These are phyloP conservation scores for Gymnopilus junonius DNA, from an alignment of 768 basidiomycete species.

Conservation along the genomic window DNA sequence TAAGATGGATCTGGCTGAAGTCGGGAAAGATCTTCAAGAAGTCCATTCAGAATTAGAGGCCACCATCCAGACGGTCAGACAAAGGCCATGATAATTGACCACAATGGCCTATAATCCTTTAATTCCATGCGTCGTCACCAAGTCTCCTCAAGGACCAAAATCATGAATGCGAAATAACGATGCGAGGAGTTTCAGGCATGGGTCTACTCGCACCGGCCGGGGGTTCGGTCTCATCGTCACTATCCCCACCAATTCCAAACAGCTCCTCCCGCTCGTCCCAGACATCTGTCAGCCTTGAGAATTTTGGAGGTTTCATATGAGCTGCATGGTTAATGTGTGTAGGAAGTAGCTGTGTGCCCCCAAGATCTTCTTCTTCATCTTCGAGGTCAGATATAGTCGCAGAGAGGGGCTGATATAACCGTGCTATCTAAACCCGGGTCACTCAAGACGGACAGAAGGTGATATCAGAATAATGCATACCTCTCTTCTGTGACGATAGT, in stretches of 20 bases:
- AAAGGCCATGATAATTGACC: conserved; percentile 10
- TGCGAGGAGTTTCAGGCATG: conserved; percentile 21
- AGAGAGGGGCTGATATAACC: conserved; percentile 75
- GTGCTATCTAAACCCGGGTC: conserved; percentile 57
- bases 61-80: conserved; percentile 13
- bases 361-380: conserved; percentile 51
- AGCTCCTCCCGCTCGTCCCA: conserved; percentile 84
- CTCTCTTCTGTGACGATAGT: conserved; percentile 82
- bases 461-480: conserved; percentile 37
- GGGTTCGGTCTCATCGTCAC: conserved; percentile 49
- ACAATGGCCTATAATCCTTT: neutral
- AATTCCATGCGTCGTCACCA: neutral
- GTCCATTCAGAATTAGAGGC: conserved; percentile 41
- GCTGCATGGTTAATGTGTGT: conserved; percentile 34
- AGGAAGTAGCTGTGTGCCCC: conserved; percentile 63
- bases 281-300: conserved; percentile 52
- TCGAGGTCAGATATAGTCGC: conserved; percentile 57
- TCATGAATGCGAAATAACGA: conserved; percentile 27
- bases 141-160: neutral
- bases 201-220: conserved; percentile 19
- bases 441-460: neutral
- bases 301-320: conserved; percentile 28
- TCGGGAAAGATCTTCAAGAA: conserved; percentile 46
- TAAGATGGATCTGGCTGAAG: conserved; percentile 46
- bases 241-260: conserved; percentile 69